Base-by-base conservation (phyloP, 192 early-diverging fungal genomes). In the Coemansia sp. region DNA sequence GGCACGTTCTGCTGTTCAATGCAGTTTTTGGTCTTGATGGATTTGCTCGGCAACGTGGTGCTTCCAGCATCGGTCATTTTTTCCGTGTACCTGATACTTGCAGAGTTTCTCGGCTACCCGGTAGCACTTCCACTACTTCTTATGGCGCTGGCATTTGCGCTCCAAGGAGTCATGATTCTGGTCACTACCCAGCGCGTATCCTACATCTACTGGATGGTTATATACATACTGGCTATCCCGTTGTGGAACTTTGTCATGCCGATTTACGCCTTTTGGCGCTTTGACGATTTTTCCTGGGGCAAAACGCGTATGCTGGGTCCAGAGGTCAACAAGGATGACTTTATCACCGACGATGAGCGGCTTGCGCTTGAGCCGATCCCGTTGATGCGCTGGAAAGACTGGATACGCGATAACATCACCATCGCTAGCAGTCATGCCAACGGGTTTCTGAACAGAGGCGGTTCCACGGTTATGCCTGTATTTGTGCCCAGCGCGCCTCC, bases 1-100 rank as follows among this genome's bases (percentile, higher is more conserved):
- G 96, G 96, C 42, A 96, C 92, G 2, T 99, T 99, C 73, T 99
- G 96, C 82, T 94, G 97, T 76, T 95, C 93, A 16, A 99, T 90
- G 89, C 92, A 91, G 78, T 91, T 93, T 67, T 88, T 93, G 0
- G 84, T 91, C 25, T 70, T 93, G 61, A 90, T 91, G 86, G 89
- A 92, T 42, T 78, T 93, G 49, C 83, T 92, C 5, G 92, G 92
- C 60, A 92, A 91, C 28, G 83, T 89, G 14, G 85, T 87, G 33
- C 76, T 93, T 40, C 92, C 92, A 22, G 86, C 90, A 0, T 89
- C 90, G 32, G 84, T 92, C 54, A 63, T 88, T 11, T 84, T 93
- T 63, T 88, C 85, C 22, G 75, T 85, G 38, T 69, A 78, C 80
- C 49, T 72, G 58, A 36, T 82, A 54, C 17, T 64, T 64, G 63